Base-by-base conservation (phyloP, 805 yeast genomes). In the Kazachstania africana region DNA sequence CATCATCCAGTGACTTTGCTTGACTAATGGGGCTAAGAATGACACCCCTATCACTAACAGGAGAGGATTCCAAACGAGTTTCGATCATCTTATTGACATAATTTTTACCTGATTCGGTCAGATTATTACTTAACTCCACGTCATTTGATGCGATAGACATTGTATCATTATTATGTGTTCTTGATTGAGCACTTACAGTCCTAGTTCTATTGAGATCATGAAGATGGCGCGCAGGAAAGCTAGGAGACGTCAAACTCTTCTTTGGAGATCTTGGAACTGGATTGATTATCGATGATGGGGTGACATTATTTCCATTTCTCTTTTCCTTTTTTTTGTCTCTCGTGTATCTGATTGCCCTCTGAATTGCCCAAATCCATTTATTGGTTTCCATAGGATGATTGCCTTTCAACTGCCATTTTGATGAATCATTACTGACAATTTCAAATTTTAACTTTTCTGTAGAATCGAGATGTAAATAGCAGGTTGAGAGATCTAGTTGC, bases 311-410 rank as follows among this genome's bases (percentile, higher is more conserved):
- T 5, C 41, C 42, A 20, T 29, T 34, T 27, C 39, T 50, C 19
- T 33, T 42, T 24, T 39, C 16, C 43, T 58, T 54, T 29, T 66
- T 68, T 28, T 57, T 60, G 52, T 85, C 95, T 46, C 82, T 81
- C 5, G 94, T 81, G 38, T 68, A 71, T 31, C 93, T 76, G 22
- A 88, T 85, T 3, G 98, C 94, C 43, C 83, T 84, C 53, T 84
- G 94, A 32, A 91, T 66, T 3, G 91, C 80, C 96, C 96, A 85
- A 6, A 91, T 95, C 99, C 99, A 91, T 44, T 94, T 70, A 48
- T 81, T 88, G 0, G 96, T 84, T 55, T 91, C 98, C 8, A 80
- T 81, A 0, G 94, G 85, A 56, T 91, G 96, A 45, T 85, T 83
- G 3, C 96, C 96, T 55, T 81, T 85, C 45, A 91, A 65, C 49